Evolutionary conservation across 495 filamentous ascomycete genomes (phyloP).

Genomic region (Penicillium bovifimosum): DNA sequence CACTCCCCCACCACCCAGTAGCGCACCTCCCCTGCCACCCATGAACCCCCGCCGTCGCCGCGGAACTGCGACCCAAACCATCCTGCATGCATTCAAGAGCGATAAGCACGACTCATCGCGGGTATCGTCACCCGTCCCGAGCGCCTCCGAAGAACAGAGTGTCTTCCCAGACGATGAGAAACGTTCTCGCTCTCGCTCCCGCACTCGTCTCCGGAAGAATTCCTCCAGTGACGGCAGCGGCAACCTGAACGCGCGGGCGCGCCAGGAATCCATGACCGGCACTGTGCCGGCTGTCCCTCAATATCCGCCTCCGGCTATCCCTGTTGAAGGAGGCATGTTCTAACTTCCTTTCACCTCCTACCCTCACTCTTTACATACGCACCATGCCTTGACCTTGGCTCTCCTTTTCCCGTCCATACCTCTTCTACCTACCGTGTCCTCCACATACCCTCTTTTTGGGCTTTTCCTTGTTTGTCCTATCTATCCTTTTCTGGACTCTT

Average conservation of each 20-base stretch:
- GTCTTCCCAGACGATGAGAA: slow-evolving; percentile 50
- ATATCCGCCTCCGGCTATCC: slow-evolving; percentile 34
- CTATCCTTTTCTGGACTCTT: slow-evolving; percentile 14
- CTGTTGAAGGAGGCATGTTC: slow-evolving; percentile 45
- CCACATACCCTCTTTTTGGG: neutral
- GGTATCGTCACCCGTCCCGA: slow-evolving; percentile 22
- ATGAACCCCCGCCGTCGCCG: slow-evolving; percentile 67
- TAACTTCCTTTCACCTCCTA: slow-evolving; percentile 11
- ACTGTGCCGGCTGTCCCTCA: slow-evolving; percentile 33
- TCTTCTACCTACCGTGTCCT: neutral
- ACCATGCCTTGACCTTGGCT: slow-evolving; percentile 8
- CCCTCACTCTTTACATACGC: neutral
- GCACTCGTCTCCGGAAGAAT: slow-evolving; percentile 49
- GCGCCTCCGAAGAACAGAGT: slow-evolving; percentile 39
- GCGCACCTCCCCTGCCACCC: slow-evolving; percentile 56
- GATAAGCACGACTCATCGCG: slow-evolving; percentile 32
- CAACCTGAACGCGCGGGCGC: slow-evolving; percentile 34
- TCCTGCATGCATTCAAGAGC: slow-evolving; percentile 47
- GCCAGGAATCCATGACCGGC: slow-evolving; percentile 37
- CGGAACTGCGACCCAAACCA: slow-evolving; percentile 47
- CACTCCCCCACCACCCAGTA: slow-evolving; percentile 35
- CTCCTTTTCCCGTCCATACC: slow-evolving; percentile 10
- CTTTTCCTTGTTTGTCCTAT: slow-evolving; percentile 7
- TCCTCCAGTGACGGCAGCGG: slow-evolving; percentile 43
- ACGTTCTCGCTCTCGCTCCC: slow-evolving; percentile 36